Evolutionary conservation across 345 rosid species (phyloP).

Genomic region (Firmiana major): DNA sequence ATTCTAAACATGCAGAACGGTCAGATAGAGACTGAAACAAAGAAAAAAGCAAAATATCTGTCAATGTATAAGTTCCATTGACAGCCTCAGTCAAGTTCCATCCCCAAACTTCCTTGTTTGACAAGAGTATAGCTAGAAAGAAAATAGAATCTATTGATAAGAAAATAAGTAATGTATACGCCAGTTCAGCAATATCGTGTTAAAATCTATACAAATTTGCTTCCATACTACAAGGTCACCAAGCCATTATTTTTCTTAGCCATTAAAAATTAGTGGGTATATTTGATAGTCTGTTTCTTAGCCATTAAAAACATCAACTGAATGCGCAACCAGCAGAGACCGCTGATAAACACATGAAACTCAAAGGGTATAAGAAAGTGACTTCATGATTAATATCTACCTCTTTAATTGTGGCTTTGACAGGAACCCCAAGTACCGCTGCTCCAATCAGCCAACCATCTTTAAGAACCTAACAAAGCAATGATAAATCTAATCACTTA

Average conservation of each 20-base stretch:
- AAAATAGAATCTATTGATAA: not conserved
- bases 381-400: constrained; percentile 27
- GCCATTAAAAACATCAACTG: not conserved
- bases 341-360: not conserved
- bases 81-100: not conserved
- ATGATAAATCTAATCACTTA: constrained; percentile 1
- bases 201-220: not conserved
- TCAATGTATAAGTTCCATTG: too few species aligned
- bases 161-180: not conserved
- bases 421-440: constrained; percentile 94
- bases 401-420: constrained; percentile 97
- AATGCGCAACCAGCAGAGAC: not conserved
- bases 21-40: too few species aligned
- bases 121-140: not conserved
- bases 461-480: constrained; percentile 56
- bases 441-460: constrained; percentile 79
- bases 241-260: not conserved
- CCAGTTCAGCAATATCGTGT: not conserved
- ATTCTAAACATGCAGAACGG: too few species aligned
- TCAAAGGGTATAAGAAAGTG: not conserved
- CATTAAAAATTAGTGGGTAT: not conserved
- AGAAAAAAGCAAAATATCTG: too few species aligned
- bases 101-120: not conserved
- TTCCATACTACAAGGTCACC: not conserved
- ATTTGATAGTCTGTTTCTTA: not conserved